Evolutionary conservation across 306 rosid species (phyloP).

Genomic region (Quercus gilva): DNA sequence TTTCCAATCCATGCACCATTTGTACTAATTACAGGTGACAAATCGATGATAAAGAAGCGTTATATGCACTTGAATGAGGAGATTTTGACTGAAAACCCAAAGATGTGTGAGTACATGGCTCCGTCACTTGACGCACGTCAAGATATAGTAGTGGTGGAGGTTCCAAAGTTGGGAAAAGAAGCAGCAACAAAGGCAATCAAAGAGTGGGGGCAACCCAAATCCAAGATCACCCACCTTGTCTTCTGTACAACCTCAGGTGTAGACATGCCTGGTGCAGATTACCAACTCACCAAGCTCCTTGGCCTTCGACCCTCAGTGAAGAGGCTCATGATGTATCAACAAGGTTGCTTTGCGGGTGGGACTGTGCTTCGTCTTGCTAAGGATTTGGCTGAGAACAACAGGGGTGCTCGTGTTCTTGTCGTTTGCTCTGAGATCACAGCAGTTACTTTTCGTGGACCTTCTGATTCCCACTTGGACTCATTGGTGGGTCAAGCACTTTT

Average conservation of each 20-base stretch:
- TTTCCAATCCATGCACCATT: too few relatives aligned
- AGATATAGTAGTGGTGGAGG: conserved; percentile 56
- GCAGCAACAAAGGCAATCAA: conserved; percentile 52
- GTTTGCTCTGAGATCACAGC: conserved; percentile 70
- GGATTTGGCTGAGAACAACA: conserved; percentile 64
- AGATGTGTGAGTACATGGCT: conserved; percentile 54
- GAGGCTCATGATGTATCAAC: conserved; percentile 66
- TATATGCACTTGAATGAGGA: conserved; percentile 57
- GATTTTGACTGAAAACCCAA: conserved; percentile 39
- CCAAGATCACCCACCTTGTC: conserved; percentile 55
- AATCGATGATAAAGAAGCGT: conserved; percentile 58
- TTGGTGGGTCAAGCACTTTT: conserved; percentile 58
- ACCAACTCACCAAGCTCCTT: conserved; percentile 55
- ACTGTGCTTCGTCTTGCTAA: conserved; percentile 64
- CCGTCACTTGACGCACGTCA: conserved; percentile 60
- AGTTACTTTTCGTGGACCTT: conserved; percentile 63
- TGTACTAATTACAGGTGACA: conserved; percentile 42
- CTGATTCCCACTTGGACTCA: conserved; percentile 49
- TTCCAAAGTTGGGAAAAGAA: conserved; percentile 57
- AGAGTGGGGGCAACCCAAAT: conserved; percentile 71
- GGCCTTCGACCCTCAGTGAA: conserved; percentile 59
- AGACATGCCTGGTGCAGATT: conserved; percentile 69
- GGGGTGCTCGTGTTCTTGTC: conserved; percentile 48
- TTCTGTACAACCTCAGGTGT: conserved; percentile 69
- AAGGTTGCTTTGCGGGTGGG: conserved; percentile 68